Conservation (phyloP, 1,284 basidiomycete species). For the Chalciporus sp. region DNA sequence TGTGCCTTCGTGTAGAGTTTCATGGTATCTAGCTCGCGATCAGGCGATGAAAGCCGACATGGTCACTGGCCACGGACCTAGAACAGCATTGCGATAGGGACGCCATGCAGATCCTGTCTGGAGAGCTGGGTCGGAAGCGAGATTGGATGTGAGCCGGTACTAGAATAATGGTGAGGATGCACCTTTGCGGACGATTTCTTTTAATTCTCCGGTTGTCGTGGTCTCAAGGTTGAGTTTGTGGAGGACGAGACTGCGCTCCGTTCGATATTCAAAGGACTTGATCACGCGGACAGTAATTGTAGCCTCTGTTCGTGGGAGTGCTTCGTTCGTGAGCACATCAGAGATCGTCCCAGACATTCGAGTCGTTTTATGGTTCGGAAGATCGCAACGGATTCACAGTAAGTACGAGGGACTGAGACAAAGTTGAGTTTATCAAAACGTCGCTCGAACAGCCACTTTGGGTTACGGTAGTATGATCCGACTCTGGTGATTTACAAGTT, state of each 20-base stretch:
- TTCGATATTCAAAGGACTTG: conserved; percentile 93
- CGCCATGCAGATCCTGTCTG: conserved; percentile 81
- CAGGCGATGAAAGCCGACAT: conserved; percentile 1
- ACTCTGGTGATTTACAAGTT: too few relatives aligned
- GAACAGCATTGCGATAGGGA: conserved; percentile 70
- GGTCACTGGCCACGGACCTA: conserved; percentile 52
- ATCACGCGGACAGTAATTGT: conserved; percentile 92
- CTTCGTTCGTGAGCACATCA: conserved; percentile 65
- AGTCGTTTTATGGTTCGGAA: not conserved
- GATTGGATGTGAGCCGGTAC: conserved; percentile 8
- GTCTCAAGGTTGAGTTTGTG: conserved; percentile 80
- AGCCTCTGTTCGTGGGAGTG: conserved; percentile 70
- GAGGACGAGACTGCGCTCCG: conserved; percentile 87
- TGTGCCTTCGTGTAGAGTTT: conserved; percentile 96
- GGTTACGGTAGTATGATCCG: too few relatives aligned
- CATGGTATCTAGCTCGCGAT: conserved; percentile 70
- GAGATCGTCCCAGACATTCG: conserved; percentile 46
- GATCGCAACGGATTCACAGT: too few relatives aligned
- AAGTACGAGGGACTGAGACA: not conserved
- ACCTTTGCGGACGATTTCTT: conserved; percentile 71
- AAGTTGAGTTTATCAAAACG: too few relatives aligned
- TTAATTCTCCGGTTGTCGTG: conserved; percentile 77
- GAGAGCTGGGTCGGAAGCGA: conserved; percentile 52
- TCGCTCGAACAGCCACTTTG: too few relatives aligned
- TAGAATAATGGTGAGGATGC: conserved; percentile 17